Evolutionary conservation across 1,139 yeast genomes (phyloP).

Genomic region (Candida sojae): DNA sequence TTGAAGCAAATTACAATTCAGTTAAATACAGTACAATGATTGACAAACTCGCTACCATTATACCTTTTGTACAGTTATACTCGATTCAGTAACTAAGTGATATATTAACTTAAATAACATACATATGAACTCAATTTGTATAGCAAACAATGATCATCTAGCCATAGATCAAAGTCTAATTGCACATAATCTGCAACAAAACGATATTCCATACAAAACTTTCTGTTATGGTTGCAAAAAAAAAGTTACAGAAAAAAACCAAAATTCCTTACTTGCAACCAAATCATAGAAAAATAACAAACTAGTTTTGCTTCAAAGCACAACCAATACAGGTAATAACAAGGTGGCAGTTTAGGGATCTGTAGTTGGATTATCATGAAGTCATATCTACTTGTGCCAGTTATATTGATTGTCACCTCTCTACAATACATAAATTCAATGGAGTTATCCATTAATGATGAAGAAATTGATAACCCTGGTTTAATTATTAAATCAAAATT

Average conservation of each 20-base stretch:
- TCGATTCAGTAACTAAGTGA: too few species aligned
- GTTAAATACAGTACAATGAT: background rate
- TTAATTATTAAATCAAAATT: slow-evolving; percentile 14
- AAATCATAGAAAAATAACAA: too few species aligned
- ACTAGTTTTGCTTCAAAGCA: too few species aligned
- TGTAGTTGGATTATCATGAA: background rate
- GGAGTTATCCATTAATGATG: slow-evolving; percentile 12
- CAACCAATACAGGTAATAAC: too few species aligned
- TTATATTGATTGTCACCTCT: background rate
- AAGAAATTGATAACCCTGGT: slow-evolving; percentile 13
- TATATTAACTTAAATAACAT: too few species aligned
- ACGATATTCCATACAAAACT: background rate
- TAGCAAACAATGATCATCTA: too few species aligned
- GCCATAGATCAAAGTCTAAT: too few species aligned
- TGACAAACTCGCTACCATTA: too few species aligned
- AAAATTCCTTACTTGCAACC: too few species aligned
- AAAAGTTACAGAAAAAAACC: background rate
- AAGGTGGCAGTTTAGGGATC: background rate
- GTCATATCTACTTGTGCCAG: background rate
- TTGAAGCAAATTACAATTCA: background rate
- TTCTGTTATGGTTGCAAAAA: slow-evolving; percentile 7
- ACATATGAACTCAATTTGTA: too few species aligned
- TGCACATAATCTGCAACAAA: too few species aligned
- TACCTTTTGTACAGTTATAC: too few species aligned
- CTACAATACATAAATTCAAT: background rate